A percentile compares a stretch with the other conserved stretches of the same genome.
Conservation (phyloP, 2,329 filamentous ascomycete genomes). For the Aaosphaeria pasadenensis region DNA sequence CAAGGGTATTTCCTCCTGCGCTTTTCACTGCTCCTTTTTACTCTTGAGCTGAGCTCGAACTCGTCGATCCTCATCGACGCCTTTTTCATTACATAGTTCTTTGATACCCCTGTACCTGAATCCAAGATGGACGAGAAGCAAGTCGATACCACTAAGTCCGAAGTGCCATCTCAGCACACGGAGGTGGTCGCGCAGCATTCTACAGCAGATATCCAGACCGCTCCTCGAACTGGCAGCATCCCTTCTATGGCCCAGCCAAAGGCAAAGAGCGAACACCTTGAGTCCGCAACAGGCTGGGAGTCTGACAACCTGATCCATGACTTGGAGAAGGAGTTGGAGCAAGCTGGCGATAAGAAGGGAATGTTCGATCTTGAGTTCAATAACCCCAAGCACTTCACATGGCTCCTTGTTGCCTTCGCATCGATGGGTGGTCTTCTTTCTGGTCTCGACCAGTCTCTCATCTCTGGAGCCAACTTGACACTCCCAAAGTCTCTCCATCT, state of each 20-base stretch:
- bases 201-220: constrained; percentile 16
- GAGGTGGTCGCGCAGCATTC: constrained; percentile 6
- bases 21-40: neutral
- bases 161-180: neutral
- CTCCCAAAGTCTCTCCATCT: constrained; percentile 60
- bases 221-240: constrained; percentile 17
- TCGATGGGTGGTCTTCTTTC: constrained; percentile 72
- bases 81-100: neutral
- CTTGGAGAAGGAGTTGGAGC: constrained; percentile 38
- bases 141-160: constrained; percentile 10
- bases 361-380: constrained; percentile 57
- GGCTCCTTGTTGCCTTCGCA: constrained; percentile 67
- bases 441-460: constrained; percentile 70
- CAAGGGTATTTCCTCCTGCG: neutral
- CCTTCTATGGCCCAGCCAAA: constrained; percentile 16
- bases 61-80: too few relatives aligned
- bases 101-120: neutral
- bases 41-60: neutral
- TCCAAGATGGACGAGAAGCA: constrained; percentile 24
- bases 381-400: constrained; percentile 65
- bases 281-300: constrained; percentile 40
- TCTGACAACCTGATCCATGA: constrained; percentile 44
- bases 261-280: constrained; percentile 29
- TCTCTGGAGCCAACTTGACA: constrained; percentile 67
- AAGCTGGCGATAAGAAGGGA: constrained; percentile 36